These are phyloP conservation scores for Aspergillus aculeatus DNA, from an alignment of 2,329 filamentous ascomycete genomes.

Conservation along the genomic window DNA sequence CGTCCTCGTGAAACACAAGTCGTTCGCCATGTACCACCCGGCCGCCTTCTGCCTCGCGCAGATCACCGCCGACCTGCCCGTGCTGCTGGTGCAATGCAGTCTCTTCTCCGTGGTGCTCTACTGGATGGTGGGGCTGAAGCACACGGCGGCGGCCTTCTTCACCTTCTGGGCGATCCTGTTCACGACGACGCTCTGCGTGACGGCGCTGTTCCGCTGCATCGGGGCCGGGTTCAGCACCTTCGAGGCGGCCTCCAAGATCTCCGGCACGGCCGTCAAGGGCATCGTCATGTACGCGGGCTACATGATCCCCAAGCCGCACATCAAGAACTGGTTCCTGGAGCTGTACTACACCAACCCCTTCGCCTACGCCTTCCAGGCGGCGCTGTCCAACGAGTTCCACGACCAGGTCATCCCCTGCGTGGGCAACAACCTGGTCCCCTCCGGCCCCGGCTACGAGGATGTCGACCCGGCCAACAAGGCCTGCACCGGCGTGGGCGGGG, in stretches of 20 bases:
- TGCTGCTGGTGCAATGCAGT: conserved; percentile 58
- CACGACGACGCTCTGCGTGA: conserved; percentile 53
- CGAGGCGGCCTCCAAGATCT: conserved; percentile 55
- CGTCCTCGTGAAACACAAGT: conserved; percentile 57
- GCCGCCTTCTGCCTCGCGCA: conserved; percentile 37
- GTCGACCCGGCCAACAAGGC: conserved; percentile 28
- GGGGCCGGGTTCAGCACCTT: conserved; percentile 56
- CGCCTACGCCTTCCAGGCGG: conserved; percentile 32
- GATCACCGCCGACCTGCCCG: conserved; percentile 49
- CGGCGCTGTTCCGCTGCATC: conserved; percentile 54
- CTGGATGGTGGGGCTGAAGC: conserved; percentile 60
- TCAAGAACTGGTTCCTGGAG: conserved; percentile 52
- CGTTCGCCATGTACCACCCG: conserved; percentile 58
- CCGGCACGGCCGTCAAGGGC: conserved; percentile 30
- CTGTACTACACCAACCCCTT: conserved; percentile 34
- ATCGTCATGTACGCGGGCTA: conserved; percentile 40
- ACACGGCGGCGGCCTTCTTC: conserved; percentile 56
- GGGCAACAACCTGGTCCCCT: conserved; percentile 30
- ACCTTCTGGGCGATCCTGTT: conserved; percentile 57
- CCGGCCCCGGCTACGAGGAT: conserved; percentile 26
- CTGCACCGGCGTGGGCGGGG: conserved; percentile 59
- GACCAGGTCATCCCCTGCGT: conserved; percentile 28
- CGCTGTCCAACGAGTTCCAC: conserved; percentile 34
- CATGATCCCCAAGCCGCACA: conserved; percentile 42
- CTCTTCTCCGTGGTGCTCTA: conserved; percentile 59